Evolutionary conservation across 2,329 filamentous ascomycete species (phyloP), one percentile per base, ranked within the genome.

Genomic region (Colletotrichum coccodes): DNA sequence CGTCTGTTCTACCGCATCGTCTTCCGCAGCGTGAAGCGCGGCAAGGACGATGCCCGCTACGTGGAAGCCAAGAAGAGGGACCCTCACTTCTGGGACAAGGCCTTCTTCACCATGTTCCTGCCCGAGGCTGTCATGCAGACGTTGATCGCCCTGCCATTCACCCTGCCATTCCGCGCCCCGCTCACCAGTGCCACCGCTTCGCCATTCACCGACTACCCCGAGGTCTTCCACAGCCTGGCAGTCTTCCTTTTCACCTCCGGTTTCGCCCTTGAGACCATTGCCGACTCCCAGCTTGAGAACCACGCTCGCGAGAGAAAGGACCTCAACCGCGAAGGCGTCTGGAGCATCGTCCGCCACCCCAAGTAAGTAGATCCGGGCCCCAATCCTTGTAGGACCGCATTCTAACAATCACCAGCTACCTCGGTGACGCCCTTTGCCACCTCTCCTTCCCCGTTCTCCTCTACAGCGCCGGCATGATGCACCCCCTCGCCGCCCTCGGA

Each of bases 301-400:
- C 87, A 88, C 75, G 54, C 66, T 4, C 47, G 21, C 23, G 60
- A 66, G 61, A 69, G 54, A 49, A 83, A 84, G 69, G 78, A 79
- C 50, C 76, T 82, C 26, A 79, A 80, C 18, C 82, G 84, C 16
- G 82, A 86, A n/a, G 87, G 87, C 14, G 88, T 90, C 34, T 90
- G 87, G 86, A 87, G 86, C 72, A 82, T 90, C 36, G 87, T 90
- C 30, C 79, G 89, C 56, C 87, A 90, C 77, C 88, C 88, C 0
- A 90, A 90, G 87, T 89, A 80, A 76, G 85, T 79, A 16, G 4
- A 38, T 18, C 21, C 6, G 4, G 2, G 7, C 23, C 28, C 52
- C 38, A 14, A n/a, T 7, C 30, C 30, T 4, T 23, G 49, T 21
- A n/a, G 8, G 8, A 14, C 18, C n/a, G 8, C 21, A 8, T 38